Percentiles rank a stretch among this genome's conserved stretches.
These are phyloP conservation scores for Ogataea glucozyma DNA, from an alignment of 805 yeast genomes.

Conservation along the genomic window DNA sequence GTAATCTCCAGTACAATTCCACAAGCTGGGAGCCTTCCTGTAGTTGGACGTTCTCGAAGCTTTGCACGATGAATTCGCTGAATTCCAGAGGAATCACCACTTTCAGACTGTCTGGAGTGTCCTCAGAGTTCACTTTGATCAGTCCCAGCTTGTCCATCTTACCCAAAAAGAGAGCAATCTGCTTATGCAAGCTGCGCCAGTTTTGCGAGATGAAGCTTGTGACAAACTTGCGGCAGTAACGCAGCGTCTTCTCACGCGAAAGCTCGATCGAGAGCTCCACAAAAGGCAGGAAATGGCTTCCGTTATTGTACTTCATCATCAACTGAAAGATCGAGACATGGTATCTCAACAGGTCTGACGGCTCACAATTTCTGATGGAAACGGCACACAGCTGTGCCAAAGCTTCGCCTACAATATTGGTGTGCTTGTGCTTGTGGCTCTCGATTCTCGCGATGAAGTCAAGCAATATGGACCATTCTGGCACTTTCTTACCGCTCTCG, in stretches of 20 bases:
- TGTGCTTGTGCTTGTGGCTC: constrained; percentile 9
- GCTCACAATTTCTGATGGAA: constrained; percentile 53
- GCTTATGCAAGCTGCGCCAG: constrained; percentile 40
- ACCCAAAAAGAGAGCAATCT: constrained; percentile 45
- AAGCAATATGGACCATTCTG: constrained; percentile 46
- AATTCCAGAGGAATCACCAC: constrained; percentile 37
- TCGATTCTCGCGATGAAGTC: constrained; percentile 18
- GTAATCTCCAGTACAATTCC: constrained; percentile 54
- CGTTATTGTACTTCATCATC: constrained; percentile 37
- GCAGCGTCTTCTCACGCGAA: constrained; percentile 45
- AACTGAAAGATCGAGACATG: constrained; percentile 46
- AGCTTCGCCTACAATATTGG: constrained; percentile 25
- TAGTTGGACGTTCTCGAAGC: constrained; percentile 20
- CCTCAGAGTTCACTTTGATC: constrained; percentile 9
- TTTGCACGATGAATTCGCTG: constrained; percentile 30
- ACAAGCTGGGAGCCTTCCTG: constrained; percentile 20
- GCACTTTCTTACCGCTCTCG: constrained; percentile 67
- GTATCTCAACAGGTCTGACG: constrained; percentile 44
- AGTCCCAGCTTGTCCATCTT: constrained; percentile 35
- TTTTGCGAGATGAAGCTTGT: constrained; percentile 48
- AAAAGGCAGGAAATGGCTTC: constrained; percentile 45
- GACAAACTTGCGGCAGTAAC: constrained; percentile 46
- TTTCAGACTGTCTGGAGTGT: constrained; percentile 14
- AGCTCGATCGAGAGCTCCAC: constrained; percentile 46
- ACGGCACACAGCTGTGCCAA: constrained; percentile 49